Base-by-base conservation (phyloP, 2,329 filamentous ascomycete species). In the Drechslerella stenobrocha region DNA sequence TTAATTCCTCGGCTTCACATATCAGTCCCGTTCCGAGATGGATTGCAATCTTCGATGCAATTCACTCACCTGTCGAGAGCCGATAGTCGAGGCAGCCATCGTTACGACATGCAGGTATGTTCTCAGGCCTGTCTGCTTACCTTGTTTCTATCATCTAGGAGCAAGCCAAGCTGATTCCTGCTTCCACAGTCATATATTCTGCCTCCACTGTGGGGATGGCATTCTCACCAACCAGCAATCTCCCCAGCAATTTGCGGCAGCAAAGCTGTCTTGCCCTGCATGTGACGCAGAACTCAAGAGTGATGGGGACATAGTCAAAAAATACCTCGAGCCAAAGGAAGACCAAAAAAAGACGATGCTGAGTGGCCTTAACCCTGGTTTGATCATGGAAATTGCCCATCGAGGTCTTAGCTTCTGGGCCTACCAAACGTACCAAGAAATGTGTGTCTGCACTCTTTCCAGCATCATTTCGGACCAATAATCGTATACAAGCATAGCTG, bases 331-430 rank as follows among this genome's bases (percentile, higher is more conserved):
- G 66, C 90, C 90, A 0, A 86, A 84, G 0, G 91, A 96, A 73
- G 90, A 95, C 71, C 95, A 93, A 79, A 95, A 95, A 76, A 90
- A 88, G 0, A 91, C 86, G 66, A 83, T 95, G 0, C 79, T 96
- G 8, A 90, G 88, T 73, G 92, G 92, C 0, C 78, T 96, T 0
- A 88, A 84, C 66, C 92, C 92, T 0, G 86, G 82, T 30, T 81
- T 86, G 26, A 88, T 96, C 70, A 90, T 95, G 82, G 91, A 96
- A 72, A 95, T 90, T 76, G 87, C 89, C 20, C 85, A 87, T 3
- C 82, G 88, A 71, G 90, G 87, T 0, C 76, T 96, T 70, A 84
- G 82, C 28, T 96, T 96, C 74, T 95, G 90, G 87, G 86, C 84
- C 26, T 96, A 95, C 73, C 90, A 96, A 75, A 85, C 86, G 18